Conservation (phyloP, 2,329 filamentous ascomycete species). For the Arthrocladium fulminans region DNA sequence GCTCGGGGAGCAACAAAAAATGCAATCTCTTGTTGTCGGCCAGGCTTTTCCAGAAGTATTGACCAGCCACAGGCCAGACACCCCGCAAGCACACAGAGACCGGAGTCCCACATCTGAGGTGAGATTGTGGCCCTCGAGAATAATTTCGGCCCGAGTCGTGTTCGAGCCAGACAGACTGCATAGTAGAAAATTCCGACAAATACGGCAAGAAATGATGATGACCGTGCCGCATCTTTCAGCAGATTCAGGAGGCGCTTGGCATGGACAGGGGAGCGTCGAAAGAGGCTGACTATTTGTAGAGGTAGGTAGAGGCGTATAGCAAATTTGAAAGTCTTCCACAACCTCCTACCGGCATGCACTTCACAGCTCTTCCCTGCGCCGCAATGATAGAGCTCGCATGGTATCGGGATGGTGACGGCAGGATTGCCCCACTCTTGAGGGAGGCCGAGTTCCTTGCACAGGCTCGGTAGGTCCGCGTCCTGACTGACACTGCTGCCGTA, state of each 20-base stretch:
- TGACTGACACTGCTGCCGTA: constrained; percentile 69
- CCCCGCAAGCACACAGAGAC: constrained; percentile 60
- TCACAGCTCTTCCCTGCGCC: constrained; percentile 66
- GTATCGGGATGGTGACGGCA: constrained; percentile 58
- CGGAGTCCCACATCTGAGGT: constrained; percentile 49
- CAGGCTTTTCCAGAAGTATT: constrained; percentile 59
- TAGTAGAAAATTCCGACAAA: constrained; percentile 81
- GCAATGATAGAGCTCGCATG: constrained; percentile 79
- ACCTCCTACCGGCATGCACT: constrained; percentile 59
- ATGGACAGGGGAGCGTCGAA: not conserved
- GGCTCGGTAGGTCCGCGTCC: constrained; percentile 56
- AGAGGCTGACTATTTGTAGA: constrained; percentile 49
- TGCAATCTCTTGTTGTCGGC: constrained; percentile 63
- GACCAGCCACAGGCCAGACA: constrained; percentile 75
- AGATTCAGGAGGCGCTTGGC: constrained; percentile 40
- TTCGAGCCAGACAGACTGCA: constrained; percentile 68
- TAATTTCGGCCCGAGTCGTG: constrained; percentile 60
- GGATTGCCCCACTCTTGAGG: constrained; percentile 68
- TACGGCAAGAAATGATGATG: constrained; percentile 65
- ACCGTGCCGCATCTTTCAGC: constrained; percentile 54
- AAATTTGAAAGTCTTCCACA: constrained; percentile 61
- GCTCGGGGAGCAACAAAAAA: constrained; percentile 75
- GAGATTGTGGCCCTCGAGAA: constrained; percentile 46
- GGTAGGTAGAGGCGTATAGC: constrained; percentile 70
- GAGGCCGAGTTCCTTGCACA: constrained; percentile 63